Conservation (phyloP, 768 basidiomycete genomes). For the Crucibulum laeve region DNA sequence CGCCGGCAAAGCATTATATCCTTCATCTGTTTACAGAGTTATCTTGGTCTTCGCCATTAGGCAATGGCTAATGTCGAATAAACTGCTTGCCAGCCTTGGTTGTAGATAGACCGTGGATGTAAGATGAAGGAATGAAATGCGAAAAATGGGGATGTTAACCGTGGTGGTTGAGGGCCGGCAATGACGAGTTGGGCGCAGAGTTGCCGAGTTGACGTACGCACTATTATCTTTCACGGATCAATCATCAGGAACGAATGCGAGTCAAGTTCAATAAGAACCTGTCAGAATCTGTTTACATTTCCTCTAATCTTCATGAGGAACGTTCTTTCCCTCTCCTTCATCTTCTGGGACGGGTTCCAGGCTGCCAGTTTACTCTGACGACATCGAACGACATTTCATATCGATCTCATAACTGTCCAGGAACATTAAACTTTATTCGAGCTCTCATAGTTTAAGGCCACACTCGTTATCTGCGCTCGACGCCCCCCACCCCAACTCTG, state of each 20-base stretch:
- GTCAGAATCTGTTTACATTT: too few relatives aligned
- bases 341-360: too few relatives aligned
- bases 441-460: background rate
- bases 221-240: too few relatives aligned
- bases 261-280: too few relatives aligned
- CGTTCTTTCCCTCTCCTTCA: too few relatives aligned
- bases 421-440: background rate
- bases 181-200: background rate
- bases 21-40: constrained; percentile 37
- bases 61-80: constrained; percentile 40
- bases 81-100: constrained; percentile 61
- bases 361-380: too few relatives aligned
- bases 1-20: constrained; percentile 65
- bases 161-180: constrained; percentile 35
- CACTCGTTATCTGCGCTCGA: too few relatives aligned
- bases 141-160: constrained; percentile 12
- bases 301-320: too few relatives aligned
- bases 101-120: constrained; percentile 52
- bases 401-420: background rate
- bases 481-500: background rate
- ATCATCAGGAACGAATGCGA: too few relatives aligned
- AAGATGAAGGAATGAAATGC: constrained; percentile 33
- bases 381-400: background rate
- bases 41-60: constrained; percentile 83
- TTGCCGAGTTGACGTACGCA: too few relatives aligned